Percentiles rank a stretch among this genome's conserved stretches.
Evolutionary conservation across 2,329 filamentous ascomycete species (phyloP).

Genomic region (Verticillium nubilum): DNA sequence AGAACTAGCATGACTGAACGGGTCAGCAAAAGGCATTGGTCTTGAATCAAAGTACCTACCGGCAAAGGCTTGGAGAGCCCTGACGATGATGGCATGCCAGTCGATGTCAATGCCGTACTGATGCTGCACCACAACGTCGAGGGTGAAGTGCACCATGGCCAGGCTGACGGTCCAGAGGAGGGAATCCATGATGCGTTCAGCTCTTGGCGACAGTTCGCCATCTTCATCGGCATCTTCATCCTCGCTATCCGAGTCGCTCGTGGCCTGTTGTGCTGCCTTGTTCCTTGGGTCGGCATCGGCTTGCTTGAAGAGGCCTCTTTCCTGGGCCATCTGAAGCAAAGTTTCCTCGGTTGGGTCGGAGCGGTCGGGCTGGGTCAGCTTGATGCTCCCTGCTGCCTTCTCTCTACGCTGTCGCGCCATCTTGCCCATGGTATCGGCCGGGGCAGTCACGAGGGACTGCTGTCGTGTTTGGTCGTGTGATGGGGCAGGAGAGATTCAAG

Average conservation of each 20-base stretch:
- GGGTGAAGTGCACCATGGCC: slow-evolving; percentile 64
- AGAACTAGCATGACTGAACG: slow-evolving; percentile 46
- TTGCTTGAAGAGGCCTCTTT: slow-evolving; percentile 52
- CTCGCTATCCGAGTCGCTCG: slow-evolving; percentile 8
- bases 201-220: slow-evolving; percentile 31
- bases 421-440: slow-evolving; percentile 8
- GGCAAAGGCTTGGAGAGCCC: slow-evolving; percentile 47
- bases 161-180: slow-evolving; percentile 57
- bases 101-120: slow-evolving; percentile 67
- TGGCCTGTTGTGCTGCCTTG: slow-evolving; percentile 18
- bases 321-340: slow-evolving; percentile 66
- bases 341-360: slow-evolving; percentile 57
- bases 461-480: slow-evolving; percentile 20
- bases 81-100: slow-evolving; percentile 49
- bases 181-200: slow-evolving; percentile 50
- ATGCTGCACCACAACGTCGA: slow-evolving; percentile 73
- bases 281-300: slow-evolving; percentile 34
- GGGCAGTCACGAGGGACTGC: neutral
- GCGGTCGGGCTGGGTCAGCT: slow-evolving; percentile 65
- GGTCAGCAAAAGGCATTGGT: neutral
- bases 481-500: slow-evolving; percentile 5
- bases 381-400: slow-evolving; percentile 45
- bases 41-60: slow-evolving; percentile 30
- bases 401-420: slow-evolving; percentile 44
- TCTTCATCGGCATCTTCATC: slow-evolving; percentile 19